Base-by-base conservation (phyloP, 176 grass and related monocot species). In the Aegilops sharonensis region DNA sequence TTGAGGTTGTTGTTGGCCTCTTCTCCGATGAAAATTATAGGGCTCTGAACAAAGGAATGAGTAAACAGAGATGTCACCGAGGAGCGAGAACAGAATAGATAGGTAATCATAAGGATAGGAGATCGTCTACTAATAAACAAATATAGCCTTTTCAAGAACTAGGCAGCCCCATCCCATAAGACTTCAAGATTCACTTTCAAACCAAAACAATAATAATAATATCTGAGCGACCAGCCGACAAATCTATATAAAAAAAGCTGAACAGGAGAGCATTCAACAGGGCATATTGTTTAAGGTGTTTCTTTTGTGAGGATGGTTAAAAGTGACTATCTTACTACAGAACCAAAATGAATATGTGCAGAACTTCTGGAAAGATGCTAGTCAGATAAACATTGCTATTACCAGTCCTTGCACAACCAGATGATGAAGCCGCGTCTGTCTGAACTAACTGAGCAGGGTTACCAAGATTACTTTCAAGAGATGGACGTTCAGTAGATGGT, bases 401-500 rank as follows among this genome's bases (percentile, higher is more conserved):
- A 99, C 97, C 97, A 12, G 85, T 92, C 88, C 97, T 95, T 90
- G 97, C 97, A 90, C 94, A 99, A 60, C 97, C 97, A 87, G 97
- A 96, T 84, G 92, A 84, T 17, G 83, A 84, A 87, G 81, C 68
- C 68, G 78, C 68, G 83, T 87, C 77, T 23, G 82, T 86, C 76
- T 75, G 84, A 92, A 74, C 89, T 83, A 83, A 80, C 40, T 83
- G 79, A 80, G 65, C 12, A 18, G 82, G 68, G 23, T 87, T 74
- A 67, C 75, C 35, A 83, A 69, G 72, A 66, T 77, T 71, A 68
- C 81, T 84, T 69, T 94, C 85, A 80, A 90, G 72, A 88, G 90
- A 85, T 70, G 92, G 92, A 61, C 85, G 88, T 83, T 94, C 94
- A 91, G 93, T 86, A 65, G 89, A 92, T 87, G 92, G 97, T 32